A percentile compares a stretch with the other conserved stretches of the same genome.
Conservation (phyloP, 257 asterid species). For the Solanum peruvianum region DNA sequence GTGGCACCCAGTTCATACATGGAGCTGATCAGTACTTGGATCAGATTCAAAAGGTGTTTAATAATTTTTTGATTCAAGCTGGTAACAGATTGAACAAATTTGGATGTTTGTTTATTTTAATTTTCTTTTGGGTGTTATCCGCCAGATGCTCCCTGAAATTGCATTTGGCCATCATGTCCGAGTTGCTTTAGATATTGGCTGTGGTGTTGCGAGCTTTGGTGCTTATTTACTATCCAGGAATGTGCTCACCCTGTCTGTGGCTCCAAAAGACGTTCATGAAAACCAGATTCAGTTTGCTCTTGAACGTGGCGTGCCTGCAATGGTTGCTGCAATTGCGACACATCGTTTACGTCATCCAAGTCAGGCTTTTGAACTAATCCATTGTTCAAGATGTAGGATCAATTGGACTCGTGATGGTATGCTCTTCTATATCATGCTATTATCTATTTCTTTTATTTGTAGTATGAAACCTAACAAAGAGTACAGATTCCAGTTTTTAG, state of each 20-base stretch:
- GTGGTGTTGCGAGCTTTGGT: conserved; percentile 98
- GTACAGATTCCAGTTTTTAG: background rate
- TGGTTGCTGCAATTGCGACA: conserved; percentile 86
- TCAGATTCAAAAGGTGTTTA: conserved; percentile 71
- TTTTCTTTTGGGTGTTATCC: background rate
- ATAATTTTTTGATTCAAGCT: background rate
- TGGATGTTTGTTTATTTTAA: background rate
- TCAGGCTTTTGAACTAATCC: conserved; percentile 89
- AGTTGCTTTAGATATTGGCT: conserved; percentile 85
- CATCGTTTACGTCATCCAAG: conserved; percentile 74
- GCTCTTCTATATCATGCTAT: conserved; percentile 5
- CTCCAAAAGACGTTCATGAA: conserved; percentile 95
- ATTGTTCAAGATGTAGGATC: conserved; percentile 91
- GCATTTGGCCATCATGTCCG: conserved; percentile 83
- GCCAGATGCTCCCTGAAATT: conserved; percentile 81
- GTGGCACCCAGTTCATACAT: conserved; percentile 92
- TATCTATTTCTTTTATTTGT: background rate
- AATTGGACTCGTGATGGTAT: conserved; percentile 98
- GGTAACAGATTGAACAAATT: background rate
- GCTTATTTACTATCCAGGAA: conserved; percentile 77
- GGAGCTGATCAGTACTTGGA: conserved; percentile 93
- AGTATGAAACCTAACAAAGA: background rate
- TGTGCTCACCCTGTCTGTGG: conserved; percentile 73
- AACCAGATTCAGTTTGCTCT: conserved; percentile 97
- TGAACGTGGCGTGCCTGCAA: conserved; percentile 95